Percentiles rank a stretch among this genome's conserved stretches.
Evolutionary conservation across 1,284 basidiomycete species (phyloP).

Genomic region (Heterobasidion parviporum): DNA sequence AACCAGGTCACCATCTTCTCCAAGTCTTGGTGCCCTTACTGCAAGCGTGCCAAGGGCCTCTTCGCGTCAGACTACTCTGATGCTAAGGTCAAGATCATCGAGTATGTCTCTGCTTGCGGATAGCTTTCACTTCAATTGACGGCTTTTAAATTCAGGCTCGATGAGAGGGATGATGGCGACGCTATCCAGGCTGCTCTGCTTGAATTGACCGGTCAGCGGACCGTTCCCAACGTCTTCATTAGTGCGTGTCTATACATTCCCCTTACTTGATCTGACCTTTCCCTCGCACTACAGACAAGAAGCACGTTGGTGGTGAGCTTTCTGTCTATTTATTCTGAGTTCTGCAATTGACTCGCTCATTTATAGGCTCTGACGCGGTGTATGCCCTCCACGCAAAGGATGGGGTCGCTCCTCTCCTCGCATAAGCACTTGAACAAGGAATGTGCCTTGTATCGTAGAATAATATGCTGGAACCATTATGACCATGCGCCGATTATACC

Average conservation of each 20-base stretch:
- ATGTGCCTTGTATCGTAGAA: neutral
- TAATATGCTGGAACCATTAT: neutral
- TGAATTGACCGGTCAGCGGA: slow-evolving; percentile 51
- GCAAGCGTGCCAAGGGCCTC: slow-evolving; percentile 49
- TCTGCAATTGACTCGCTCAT: neutral
- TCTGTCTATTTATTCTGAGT: neutral
- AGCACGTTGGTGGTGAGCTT: slow-evolving; percentile 47
- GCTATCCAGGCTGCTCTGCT: slow-evolving; percentile 54
- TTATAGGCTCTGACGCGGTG: neutral
- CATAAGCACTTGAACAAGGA: neutral
- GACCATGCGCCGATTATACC: neutral
- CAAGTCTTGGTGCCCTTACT: slow-evolving; percentile 60
- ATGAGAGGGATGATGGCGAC: slow-evolving; percentile 40
- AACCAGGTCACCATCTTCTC: slow-evolving; percentile 67
- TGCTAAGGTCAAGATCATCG: slow-evolving; percentile 41
- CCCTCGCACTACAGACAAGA: slow-evolving; percentile 28
- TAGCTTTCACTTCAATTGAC: neutral
- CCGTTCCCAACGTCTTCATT: slow-evolving; percentile 66
- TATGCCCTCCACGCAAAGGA: neutral
- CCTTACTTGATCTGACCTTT: neutral
- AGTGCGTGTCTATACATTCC: slow-evolving; percentile 32
- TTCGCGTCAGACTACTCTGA: slow-evolving; percentile 40
- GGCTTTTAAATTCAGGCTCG: slow-evolving; percentile 22
- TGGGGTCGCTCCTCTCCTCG: neutral
- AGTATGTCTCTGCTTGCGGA: slow-evolving; percentile 34